phyloP scores from a whole-genome alignment of 768 basidiomycete species.

The Macrolepiota dolichaula region DNA sequence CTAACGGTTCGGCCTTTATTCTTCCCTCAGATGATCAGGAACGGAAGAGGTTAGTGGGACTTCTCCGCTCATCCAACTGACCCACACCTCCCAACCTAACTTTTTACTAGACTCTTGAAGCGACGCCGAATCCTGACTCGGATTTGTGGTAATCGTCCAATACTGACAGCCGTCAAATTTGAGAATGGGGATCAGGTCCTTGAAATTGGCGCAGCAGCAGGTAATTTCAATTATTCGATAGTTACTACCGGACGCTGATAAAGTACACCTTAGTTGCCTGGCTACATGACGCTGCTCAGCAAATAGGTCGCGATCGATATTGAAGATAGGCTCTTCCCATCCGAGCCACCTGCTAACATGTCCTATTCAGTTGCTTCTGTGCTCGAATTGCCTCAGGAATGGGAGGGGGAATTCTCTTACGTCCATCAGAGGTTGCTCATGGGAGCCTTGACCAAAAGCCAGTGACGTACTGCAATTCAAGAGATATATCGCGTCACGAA shows the following conservation, averaged over 20 bases:
- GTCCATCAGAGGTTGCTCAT: constrained; percentile 8
- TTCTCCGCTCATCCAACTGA: too few species aligned
- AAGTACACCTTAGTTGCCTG: background rate
- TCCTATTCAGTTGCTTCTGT: background rate
- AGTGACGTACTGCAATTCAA: background rate
- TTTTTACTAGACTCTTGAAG: constrained; percentile 10
- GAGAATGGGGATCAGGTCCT: constrained; percentile 14
- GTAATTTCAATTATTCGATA: constrained; percentile 4
- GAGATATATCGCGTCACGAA: constrained; percentile 6
- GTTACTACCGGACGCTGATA: background rate
- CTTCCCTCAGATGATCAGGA: background rate
- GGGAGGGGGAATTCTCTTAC: constrained; percentile 2
- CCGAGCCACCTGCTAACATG: background rate
- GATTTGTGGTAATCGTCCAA: constrained; percentile 12
- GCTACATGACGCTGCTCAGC: background rate
- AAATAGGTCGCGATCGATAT: background rate
- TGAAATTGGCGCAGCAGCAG: constrained; percentile 18
- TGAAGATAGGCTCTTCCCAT: background rate
- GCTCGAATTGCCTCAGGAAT: background rate
- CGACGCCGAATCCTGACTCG: constrained; percentile 13
- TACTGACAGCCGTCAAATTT: constrained; percentile 15
- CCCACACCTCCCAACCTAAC: background rate
- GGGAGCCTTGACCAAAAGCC: background rate
- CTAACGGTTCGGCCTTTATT: background rate
- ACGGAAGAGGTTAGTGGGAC: background rate